These are phyloP conservation scores for Septoria petroselini DNA, from an alignment of 2,329 filamentous ascomycete species.

Conservation along the genomic window DNA sequence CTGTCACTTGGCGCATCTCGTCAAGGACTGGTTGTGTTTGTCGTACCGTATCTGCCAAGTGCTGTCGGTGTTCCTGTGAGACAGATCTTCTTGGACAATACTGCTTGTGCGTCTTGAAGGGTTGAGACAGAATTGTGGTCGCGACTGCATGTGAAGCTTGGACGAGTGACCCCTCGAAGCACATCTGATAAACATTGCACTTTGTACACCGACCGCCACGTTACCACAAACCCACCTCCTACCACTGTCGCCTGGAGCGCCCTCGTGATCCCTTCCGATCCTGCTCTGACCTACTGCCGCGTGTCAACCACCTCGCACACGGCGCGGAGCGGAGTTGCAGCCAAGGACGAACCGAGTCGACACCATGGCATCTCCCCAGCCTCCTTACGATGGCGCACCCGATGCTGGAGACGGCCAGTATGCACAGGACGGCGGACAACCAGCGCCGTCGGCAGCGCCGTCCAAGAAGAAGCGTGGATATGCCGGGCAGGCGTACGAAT, in stretches of 20 bases:
- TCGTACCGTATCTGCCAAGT: too few relatives aligned
- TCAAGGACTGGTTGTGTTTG: neutral
- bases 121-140: too few relatives aligned
- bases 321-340: neutral
- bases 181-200: constrained; percentile 9
- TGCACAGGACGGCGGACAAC: constrained; percentile 29
- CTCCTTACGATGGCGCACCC: constrained; percentile 19
- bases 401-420: constrained; percentile 22
- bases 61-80: neutral
- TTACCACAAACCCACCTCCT: constrained; percentile 4
- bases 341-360: neutral
- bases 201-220: constrained; percentile 6
- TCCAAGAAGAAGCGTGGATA: constrained; percentile 89
- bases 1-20: constrained; percentile 2
- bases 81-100: too few relatives aligned
- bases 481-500: constrained; percentile 90
- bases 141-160: constrained; percentile 10
- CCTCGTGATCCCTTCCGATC: neutral
- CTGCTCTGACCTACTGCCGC: neutral
- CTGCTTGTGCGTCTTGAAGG: too few relatives aligned
- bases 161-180: constrained; percentile 5
- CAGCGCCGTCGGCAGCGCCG: constrained; percentile 25
- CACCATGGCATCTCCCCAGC: constrained; percentile 23
- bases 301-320: too few relatives aligned
- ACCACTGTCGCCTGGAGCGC: constrained; percentile 9